Base-by-base conservation (phyloP, 1,139 yeast species). In the Magnusiomyces fungicola region DNA sequence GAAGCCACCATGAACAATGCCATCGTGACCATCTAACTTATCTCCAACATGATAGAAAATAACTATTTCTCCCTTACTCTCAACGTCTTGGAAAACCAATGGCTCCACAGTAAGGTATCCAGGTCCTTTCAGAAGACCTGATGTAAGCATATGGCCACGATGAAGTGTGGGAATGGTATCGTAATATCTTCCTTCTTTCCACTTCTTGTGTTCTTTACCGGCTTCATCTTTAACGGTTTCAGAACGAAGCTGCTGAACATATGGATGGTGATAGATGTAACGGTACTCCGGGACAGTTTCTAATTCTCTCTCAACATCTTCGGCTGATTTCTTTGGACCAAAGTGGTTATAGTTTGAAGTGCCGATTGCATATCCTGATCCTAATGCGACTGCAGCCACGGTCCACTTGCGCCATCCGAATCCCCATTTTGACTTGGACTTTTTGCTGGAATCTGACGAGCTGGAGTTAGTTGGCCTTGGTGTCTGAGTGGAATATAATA, bases 71-170 rank as follows among this genome's bases (percentile, higher is more conserved):
- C 50, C 48, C 2, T 45, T 43, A 14, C 54, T 53, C 3, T 34
- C 38, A 18, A 18, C 23, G 39, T 51, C 53, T 16, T 56, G 53
- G 46, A 61, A 62, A 24, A 59, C 58, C 21, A 61, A 39, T 3
- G 66, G 66, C 46, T 61, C 64, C 14, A 61, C 58, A 1, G 63
- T 59, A 24, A 61, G 43, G 9, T 51, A 47, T 1, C 64, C 63
- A 2, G 54, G 52, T 6, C 63, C 61, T 1, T 61, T 52, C 43
- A 62, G 51, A 25, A 59, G 45, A 5, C 63, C 61, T 2, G 61
- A 52, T 5, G 65, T 60, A 16, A 62, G 53, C 61, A 58, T 55
- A 43, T 57, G 50, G 22, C 55, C 56, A 12, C 56, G 54, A 47
- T 58, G 62, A 38, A 55, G 55, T 3, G 47, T 36, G 12, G 65